Evolutionary conservation across 1,139 yeast genomes (phyloP), one percentile per base, ranked within the genome.

Genomic region (Ashbya aceris): DNA sequence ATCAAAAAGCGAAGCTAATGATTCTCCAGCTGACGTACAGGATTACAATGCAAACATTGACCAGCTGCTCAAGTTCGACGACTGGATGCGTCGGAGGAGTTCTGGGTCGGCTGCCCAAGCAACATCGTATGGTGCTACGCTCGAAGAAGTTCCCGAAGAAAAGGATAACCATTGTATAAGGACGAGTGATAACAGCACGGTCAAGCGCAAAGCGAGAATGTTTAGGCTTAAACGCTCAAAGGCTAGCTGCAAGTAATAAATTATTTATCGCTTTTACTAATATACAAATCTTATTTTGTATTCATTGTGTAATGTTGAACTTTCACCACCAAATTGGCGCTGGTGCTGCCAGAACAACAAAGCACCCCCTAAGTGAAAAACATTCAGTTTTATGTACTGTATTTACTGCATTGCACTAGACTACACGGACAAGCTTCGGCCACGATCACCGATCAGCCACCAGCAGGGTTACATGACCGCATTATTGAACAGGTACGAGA

Each of bases 401-500:
- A 17, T 17, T 17, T 17, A 17, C 23, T 17, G 23, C 23, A 17
- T 17, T 17, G 23, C 6, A 17, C 6, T 6, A 17, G 6, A 3
- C 6, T 17, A 17, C 23, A 17, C 23, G 6, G 23, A 17, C 6
- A 17, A 17, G 6, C 6, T 17, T 4, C 5, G 23, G 5, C 23
- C 3, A 6, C 23, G 23, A 17, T 17, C 23, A 17, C 6, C 5
- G 5, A 17, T 17, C 23, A 4, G 23, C 23, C 23, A 17, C 23
- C 6, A 6, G 6, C 23, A 17, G 23, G 5, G 6, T 23, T 28
- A 41, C 20, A 38, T 20, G 10, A 39, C 38, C 4, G 34, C 40
- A 26, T 41, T 36, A 10, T 83, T 93, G 64, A 83, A 83, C 56
- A 83, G 69, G 58, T 82, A 83, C 3, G 87, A 79, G 40, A 83